A percentile compares a stretch with the other conserved stretches of the same genome.
Evolutionary conservation across 176 grass and related monocot species (phyloP).

Genomic region (Hsuehochloa calcarea): DNA sequence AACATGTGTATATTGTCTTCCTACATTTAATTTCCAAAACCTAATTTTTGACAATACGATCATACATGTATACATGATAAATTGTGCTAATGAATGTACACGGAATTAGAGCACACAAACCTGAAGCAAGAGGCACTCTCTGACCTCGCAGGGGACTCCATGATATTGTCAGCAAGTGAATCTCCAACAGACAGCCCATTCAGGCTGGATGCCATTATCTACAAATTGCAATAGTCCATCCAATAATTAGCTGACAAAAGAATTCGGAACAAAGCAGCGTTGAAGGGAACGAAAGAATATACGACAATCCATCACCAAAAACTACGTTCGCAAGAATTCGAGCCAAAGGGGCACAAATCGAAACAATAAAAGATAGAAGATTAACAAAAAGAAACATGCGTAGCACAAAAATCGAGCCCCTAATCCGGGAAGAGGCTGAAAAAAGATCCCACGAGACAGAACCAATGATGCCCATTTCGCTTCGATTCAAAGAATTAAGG

Average conservation of each 20-base stretch:
- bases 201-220: conserved; percentile 86
- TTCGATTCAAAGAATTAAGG: too few relatives aligned
- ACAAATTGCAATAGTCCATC: not conserved
- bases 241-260: not conserved
- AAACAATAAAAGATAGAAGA: not conserved
- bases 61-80: not conserved
- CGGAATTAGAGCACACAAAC: conserved; percentile 34
- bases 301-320: not conserved
- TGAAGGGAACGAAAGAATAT: not conserved
- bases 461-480: too few relatives aligned
- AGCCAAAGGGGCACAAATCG: not conserved
- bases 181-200: conserved; percentile 93
- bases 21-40: not conserved
- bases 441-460: too few relatives aligned
- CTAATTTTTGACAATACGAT: not conserved
- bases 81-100: not conserved
- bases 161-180: conserved; percentile 72
- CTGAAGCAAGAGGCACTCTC: conserved; percentile 61
- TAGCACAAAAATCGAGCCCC: too few relatives aligned
- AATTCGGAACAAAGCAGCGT: not conserved
- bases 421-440: too few relatives aligned
- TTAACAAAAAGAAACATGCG: not conserved
- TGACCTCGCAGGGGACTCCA: conserved; percentile 87
- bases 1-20: not conserved
- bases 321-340: not conserved